phyloP scores from a whole-genome alignment of 495 filamentous ascomycete species.

The Neurospora tetraspora region DNA sequence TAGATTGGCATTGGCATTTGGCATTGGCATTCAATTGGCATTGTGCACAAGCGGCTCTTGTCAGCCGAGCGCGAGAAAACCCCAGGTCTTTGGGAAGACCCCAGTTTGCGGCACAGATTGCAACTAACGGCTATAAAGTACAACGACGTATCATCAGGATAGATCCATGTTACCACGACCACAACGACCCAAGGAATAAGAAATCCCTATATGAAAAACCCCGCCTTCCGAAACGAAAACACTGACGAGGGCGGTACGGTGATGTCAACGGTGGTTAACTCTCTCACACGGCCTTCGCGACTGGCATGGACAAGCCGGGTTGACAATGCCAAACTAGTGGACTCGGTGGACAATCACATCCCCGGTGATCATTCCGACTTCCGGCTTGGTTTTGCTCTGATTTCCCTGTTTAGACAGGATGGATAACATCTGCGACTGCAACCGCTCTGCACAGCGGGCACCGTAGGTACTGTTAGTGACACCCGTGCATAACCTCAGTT shows the following conservation, averaged over 20 bases:
- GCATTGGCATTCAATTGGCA: not conserved
- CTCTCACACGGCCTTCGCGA: not conserved
- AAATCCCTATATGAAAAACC: not conserved
- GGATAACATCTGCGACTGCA: not conserved
- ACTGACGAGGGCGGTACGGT: not conserved
- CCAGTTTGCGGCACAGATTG: not conserved
- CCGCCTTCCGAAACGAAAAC: not conserved
- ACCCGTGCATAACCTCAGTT: not conserved
- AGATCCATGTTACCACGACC: not conserved
- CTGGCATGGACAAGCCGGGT: not conserved
- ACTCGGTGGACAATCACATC: not conserved
- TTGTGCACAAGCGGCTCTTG: not conserved
- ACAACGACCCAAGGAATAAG: not conserved
- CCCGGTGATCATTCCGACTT: not conserved
- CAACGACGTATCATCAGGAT: not conserved
- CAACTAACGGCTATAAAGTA: not conserved
- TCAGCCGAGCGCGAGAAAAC: not conserved
- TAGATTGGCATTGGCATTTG: not conserved
- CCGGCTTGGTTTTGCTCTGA: not conserved
- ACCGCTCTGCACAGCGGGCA: not conserved
- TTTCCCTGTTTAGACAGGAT: not conserved
- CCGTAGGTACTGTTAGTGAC: not conserved
- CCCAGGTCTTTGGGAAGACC: not conserved
- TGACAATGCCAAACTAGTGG: not conserved
- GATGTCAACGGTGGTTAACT: not conserved